phyloP scores from a whole-genome alignment of 805 yeast genomes.

The Naumovozyma baii region DNA sequence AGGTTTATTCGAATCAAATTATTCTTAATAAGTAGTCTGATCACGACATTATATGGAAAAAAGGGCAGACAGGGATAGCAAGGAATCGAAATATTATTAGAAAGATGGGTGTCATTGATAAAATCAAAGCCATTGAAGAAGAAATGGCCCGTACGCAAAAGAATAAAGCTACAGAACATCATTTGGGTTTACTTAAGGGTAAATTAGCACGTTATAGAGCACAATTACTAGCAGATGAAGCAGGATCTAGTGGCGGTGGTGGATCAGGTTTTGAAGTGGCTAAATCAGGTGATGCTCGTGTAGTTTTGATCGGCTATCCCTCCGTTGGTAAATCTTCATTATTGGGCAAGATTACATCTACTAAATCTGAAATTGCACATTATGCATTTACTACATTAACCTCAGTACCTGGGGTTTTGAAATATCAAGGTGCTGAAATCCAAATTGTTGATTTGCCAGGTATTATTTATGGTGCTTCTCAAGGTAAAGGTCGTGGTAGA shows the following conservation, averaged over 20 bases:
- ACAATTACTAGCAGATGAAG: constrained; percentile 83
- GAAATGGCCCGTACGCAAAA: constrained; percentile 93
- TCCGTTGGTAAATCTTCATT: constrained; percentile 95
- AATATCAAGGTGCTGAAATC: constrained; percentile 92
- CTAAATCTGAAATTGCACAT: constrained; percentile 89
- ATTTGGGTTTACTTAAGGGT: constrained; percentile 87
- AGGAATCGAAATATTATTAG: no score
- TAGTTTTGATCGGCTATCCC: constrained; percentile 91
- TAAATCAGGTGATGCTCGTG: constrained; percentile 94
- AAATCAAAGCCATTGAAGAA: constrained; percentile 80
- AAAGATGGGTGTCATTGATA: constrained; percentile 42
- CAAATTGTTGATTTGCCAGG: constrained; percentile 98
- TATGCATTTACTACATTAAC: constrained; percentile 95
- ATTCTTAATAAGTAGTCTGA: no score
- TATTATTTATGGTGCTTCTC: constrained; percentile 91
- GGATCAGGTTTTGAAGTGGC: constrained; percentile 90
- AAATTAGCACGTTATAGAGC: constrained; percentile 87
- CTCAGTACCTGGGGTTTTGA: constrained; percentile 91
- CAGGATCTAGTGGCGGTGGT: constrained; percentile 51
- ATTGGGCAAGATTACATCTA: constrained; percentile 79
- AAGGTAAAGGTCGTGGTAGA: constrained; percentile 95
- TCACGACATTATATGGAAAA: no score
- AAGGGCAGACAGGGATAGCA: no score
- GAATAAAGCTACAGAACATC: constrained; percentile 96
- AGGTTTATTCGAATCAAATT: no score